phyloP scores from a whole-genome alignment of 768 basidiomycete species.

The Rhodosporidiobolus odoratus region DNA sequence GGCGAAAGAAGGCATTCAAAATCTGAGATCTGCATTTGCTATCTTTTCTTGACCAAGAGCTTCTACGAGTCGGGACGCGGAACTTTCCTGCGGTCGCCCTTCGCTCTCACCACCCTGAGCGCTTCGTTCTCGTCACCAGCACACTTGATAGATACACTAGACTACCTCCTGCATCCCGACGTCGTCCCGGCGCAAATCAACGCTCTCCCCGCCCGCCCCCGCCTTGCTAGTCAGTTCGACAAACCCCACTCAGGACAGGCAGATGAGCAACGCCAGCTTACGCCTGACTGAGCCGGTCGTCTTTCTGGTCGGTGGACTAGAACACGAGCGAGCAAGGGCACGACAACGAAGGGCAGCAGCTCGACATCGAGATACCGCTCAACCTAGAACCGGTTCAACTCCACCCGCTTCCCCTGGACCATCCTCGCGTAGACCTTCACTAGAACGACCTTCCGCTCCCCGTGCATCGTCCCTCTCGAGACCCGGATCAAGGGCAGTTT shows the following conservation, averaged over 20 bases:
- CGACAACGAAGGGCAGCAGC: slow-evolving; percentile 21
- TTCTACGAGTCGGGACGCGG: no score
- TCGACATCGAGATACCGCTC: neutral
- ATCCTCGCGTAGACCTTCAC: slow-evolving; percentile 13
- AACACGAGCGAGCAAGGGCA: slow-evolving; percentile 33
- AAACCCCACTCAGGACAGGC: slow-evolving; percentile 47
- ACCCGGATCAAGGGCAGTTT: slow-evolving; percentile 7
- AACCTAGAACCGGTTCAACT: neutral
- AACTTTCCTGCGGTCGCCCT: no score
- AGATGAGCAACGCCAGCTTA: slow-evolving; percentile 24
- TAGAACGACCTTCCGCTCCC: neutral
- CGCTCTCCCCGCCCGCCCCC: neutral
- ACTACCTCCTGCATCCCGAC: no score
- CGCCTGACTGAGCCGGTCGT: slow-evolving; percentile 37
- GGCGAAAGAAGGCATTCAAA: no score
- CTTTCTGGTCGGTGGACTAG: slow-evolving; percentile 33
- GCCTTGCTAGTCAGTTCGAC: neutral
- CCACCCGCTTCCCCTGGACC: slow-evolving; percentile 3
- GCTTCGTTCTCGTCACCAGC: no score
- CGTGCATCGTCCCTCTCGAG: slow-evolving; percentile 1
- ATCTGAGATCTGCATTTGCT: no score
- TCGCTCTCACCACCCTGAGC: no score
- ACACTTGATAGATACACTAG: no score
- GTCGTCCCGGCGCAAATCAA: no score
- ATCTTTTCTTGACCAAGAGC: no score